Evolutionary conservation across 129 eudicot genomes (phyloP).

Genomic region (Artemisia argyi): DNA sequence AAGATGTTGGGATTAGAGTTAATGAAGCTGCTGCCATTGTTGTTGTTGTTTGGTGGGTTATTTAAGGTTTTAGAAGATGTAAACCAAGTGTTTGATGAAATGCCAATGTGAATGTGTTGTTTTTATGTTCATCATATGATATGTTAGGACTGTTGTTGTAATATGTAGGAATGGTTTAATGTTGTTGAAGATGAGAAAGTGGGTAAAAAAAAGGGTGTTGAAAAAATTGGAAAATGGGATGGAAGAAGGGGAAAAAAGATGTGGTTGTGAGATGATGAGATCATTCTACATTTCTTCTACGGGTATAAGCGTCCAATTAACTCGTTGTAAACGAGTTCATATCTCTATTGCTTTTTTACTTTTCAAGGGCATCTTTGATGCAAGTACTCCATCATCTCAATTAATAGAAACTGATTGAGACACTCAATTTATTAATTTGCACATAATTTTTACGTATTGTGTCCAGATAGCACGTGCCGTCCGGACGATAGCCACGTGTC

Average conservation of each 20-base stretch:
- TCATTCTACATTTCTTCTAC: not conserved
- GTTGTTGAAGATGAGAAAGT: constrained; percentile 21
- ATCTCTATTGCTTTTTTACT: not conserved
- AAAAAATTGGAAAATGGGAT: not conserved
- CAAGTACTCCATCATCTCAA: too few species aligned
- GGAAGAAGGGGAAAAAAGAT: constrained; percentile 22
- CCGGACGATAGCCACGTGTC: too few species aligned
- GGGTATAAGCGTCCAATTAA: constrained; percentile 20
- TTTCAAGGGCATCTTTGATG: not conserved
- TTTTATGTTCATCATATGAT: constrained; percentile 8
- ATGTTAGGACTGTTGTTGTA: not conserved
- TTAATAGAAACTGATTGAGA: too few species aligned
- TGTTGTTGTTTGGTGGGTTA: constrained; percentile 9
- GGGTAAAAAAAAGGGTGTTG: constrained; percentile 14
- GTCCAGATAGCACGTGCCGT: too few species aligned
- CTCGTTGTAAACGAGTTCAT: not conserved
- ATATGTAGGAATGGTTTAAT: not conserved
- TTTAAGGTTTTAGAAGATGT: constrained; percentile 16
- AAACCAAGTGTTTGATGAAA: constrained; percentile 28
- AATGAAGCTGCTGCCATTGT: constrained; percentile 45
- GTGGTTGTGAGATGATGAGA: constrained; percentile 21
- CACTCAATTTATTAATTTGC: too few species aligned
- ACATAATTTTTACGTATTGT: too few species aligned
- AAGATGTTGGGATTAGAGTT: constrained; percentile 45
- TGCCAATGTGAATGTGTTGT: constrained; percentile 17